phyloP scores from a whole-genome alignment of 1,284 basidiomycete genomes.

The Melanopsichium pennsylvanicum region DNA sequence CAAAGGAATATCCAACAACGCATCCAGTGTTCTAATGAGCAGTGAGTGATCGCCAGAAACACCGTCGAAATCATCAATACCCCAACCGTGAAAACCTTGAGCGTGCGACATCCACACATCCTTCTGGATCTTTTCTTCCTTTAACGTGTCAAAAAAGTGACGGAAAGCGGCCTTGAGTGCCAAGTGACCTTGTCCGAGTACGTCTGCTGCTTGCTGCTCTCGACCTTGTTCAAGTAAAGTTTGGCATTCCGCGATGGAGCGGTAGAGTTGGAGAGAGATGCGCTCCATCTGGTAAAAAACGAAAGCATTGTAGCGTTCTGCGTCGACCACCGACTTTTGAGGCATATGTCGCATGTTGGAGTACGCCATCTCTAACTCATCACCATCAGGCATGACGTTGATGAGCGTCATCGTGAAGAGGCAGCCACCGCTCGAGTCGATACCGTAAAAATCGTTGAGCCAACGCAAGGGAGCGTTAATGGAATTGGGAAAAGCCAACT shows the following conservation, averaged over 20 bases:
- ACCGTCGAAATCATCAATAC: slow-evolving; percentile 42
- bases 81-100: slow-evolving; percentile 47
- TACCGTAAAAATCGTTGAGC: slow-evolving; percentile 45
- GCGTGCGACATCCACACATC: slow-evolving; percentile 47
- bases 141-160: slow-evolving; percentile 43
- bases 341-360: slow-evolving; percentile 51
- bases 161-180: slow-evolving; percentile 40
- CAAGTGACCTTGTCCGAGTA: slow-evolving; percentile 28
- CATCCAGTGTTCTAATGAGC: slow-evolving; percentile 36
- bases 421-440: slow-evolving; percentile 40
- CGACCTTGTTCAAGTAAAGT: slow-evolving; percentile 12
- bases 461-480: slow-evolving; percentile 31
- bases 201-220: slow-evolving; percentile 30
- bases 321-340: slow-evolving; percentile 20
- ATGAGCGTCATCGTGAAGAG: slow-evolving; percentile 45
- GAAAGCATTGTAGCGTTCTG: slow-evolving; percentile 41
- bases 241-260: slow-evolving; percentile 32
- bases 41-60: slow-evolving; percentile 45
- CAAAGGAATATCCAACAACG: slow-evolving; percentile 37
- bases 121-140: slow-evolving; percentile 44
- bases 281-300: slow-evolving; percentile 47
- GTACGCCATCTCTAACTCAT: slow-evolving; percentile 26
- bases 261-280: slow-evolving; percentile 31
- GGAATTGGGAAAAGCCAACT: slow-evolving; percentile 19
- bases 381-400: slow-evolving; percentile 17